phyloP scores from a whole-genome alignment of 179 eudicot species.

The Pouteria campechiana region DNA sequence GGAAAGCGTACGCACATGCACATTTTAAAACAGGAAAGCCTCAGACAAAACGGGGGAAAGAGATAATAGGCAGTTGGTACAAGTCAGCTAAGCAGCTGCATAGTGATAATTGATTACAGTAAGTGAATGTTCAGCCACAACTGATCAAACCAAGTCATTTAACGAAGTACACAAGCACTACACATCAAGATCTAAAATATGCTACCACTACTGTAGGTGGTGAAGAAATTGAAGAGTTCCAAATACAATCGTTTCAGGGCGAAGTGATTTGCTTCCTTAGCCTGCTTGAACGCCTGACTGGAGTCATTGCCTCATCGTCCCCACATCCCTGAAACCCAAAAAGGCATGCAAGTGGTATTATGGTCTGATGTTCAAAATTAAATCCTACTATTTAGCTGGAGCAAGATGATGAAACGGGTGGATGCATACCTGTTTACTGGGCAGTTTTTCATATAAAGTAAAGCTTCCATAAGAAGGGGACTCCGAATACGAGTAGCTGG shows the following conservation, averaged over 20 bases:
- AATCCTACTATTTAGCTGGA: not conserved
- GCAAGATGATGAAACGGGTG: not conserved
- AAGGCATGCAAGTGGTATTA: not conserved
- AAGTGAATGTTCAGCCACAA: too few species aligned
- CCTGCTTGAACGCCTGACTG: constrained; percentile 87
- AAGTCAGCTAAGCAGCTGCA: too few species aligned
- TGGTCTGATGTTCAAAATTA: not conserved
- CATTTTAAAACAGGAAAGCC: too few species aligned
- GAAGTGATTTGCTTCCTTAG: constrained; percentile 60
- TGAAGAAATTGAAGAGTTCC: too few species aligned
- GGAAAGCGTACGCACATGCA: too few species aligned
- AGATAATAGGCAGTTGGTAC: too few species aligned
- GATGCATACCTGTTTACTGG: constrained; percentile 57
- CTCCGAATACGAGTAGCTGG: constrained; percentile 32
- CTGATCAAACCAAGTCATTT: too few species aligned
- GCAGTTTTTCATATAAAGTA: constrained; percentile 68
- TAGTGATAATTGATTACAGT: too few species aligned
- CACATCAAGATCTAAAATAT: too few species aligned
- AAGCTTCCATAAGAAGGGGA: constrained; percentile 88
- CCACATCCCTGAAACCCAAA: constrained; percentile 19
- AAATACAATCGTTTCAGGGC: constrained; percentile 24
- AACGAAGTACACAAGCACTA: too few species aligned
- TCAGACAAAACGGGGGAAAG: too few species aligned
- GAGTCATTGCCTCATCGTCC: constrained; percentile 73
- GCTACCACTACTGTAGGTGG: too few species aligned